These are phyloP conservation scores for Lentinula guzmanii DNA, from an alignment of 768 basidiomycete species.

Conservation along the genomic window DNA sequence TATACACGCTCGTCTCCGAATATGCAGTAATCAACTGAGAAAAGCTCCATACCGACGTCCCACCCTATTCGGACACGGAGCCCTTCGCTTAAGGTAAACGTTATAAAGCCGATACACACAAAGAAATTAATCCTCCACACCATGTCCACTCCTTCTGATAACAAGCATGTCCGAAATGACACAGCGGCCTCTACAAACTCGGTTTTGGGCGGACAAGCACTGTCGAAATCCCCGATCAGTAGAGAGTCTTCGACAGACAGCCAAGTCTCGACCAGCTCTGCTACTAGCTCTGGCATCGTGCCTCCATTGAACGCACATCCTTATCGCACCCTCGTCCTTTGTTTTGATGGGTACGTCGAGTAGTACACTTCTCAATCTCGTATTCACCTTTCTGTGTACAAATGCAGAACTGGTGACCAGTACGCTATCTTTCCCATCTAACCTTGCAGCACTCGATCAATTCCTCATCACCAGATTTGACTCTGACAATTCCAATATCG, in stretches of 20 bases:
- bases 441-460: neutral
- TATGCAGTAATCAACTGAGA: neutral
- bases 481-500: slow-evolving; percentile 30
- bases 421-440: slow-evolving; percentile 23
- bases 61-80: neutral
- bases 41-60: neutral
- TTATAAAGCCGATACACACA: neutral
- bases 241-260: neutral
- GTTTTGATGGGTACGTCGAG: slow-evolving; percentile 41
- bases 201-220: neutral
- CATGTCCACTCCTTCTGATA: neutral
- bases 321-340: slow-evolving; percentile 38
- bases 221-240: neutral
- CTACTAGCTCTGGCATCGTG: neutral
- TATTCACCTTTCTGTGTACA: neutral
- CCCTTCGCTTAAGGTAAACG: neutral
- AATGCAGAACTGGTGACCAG: slow-evolving; percentile 30
- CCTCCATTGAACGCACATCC: neutral
- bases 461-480: neutral
- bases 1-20: neutral
- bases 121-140: neutral
- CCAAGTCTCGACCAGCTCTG: neutral
- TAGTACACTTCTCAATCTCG: neutral
- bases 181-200: neutral
- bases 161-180: neutral